These are phyloP conservation scores for Naganishia antarctica DNA, from an alignment of 768 basidiomycete genomes.

Conservation along the genomic window DNA sequence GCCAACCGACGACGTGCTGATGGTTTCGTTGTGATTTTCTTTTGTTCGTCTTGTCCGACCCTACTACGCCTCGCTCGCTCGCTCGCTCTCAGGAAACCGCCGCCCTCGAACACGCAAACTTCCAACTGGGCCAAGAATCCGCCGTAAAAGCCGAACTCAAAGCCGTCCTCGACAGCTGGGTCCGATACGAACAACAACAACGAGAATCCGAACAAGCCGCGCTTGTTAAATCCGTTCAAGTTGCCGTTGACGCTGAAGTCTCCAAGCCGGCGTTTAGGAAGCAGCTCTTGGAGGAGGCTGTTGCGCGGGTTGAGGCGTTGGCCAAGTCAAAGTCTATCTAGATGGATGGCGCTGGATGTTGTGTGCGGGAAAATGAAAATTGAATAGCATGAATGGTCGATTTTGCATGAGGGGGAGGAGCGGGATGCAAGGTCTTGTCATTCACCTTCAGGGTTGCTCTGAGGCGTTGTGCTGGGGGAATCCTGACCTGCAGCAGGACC, in stretches of 20 bases:
- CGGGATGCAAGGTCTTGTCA: no score
- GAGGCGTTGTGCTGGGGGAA: no score
- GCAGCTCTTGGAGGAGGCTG: constrained; percentile 75
- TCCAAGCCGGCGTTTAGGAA: constrained; percentile 77
- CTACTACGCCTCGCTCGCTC: not conserved
- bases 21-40: constrained; percentile 29
- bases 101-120: constrained; percentile 78
- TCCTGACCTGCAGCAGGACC: no score
- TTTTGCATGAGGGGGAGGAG: not conserved
- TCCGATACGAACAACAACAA: constrained; percentile 90
- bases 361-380: not conserved
- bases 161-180: constrained; percentile 93
- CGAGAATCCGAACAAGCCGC: constrained; percentile 95
- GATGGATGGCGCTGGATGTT: not conserved
- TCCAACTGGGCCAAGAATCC: constrained; percentile 83
- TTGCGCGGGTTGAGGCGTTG: constrained; percentile 86
- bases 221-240: constrained; percentile 69
- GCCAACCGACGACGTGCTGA: not conserved
- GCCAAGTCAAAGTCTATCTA: constrained; percentile 91
- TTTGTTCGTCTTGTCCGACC: constrained; percentile 1
- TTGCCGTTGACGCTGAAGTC: constrained; percentile 42
- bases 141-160: constrained; percentile 84
- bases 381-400: constrained; percentile 7
- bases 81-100: constrained; percentile 72
- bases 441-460: no score